These are phyloP conservation scores for Gnaphalium uliginosum DNA, from an alignment of 129 eudicot species.

Conservation along the genomic window DNA sequence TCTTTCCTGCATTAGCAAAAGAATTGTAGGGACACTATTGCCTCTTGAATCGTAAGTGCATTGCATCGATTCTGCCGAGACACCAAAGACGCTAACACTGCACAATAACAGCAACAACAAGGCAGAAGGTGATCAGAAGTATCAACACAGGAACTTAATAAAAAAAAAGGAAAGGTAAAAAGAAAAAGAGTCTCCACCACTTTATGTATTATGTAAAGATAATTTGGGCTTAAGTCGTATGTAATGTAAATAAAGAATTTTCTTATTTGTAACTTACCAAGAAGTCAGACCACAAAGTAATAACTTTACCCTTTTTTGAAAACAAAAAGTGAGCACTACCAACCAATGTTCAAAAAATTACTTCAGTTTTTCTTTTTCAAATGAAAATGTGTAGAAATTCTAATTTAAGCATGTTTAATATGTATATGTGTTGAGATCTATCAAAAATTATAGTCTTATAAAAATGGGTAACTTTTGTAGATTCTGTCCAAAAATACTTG, in stretches of 20 bases:
- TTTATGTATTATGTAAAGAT: background rate
- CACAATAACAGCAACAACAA: conserved; percentile 17
- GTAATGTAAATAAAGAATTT: background rate
- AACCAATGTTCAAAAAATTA: background rate
- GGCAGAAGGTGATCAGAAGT: conserved; percentile 13
- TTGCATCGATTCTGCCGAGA: conserved; percentile 97
- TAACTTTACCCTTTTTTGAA: background rate
- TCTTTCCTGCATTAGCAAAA: conserved; percentile 80
- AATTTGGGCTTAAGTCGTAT: background rate
- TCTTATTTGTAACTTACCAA: background rate
- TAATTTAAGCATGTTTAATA: background rate
- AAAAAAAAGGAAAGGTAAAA: background rate
- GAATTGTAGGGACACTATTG: conserved; percentile 89
- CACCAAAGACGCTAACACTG: conserved; percentile 93
- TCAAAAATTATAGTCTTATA: background rate
- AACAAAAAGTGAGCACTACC: background rate
- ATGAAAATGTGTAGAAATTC: background rate
- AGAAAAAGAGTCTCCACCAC: background rate
- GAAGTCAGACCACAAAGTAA: conserved; percentile 8
- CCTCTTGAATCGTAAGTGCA: conserved; percentile 82
- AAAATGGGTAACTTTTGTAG: background rate
- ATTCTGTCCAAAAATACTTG: background rate
- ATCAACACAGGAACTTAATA: background rate
- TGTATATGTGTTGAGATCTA: background rate
- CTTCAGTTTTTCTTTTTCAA: background rate